Evolutionary conservation across 2,329 filamentous ascomycete genomes (phyloP), one percentile per base, ranked within the genome.

Genomic region (Monosporascus sp.): DNA sequence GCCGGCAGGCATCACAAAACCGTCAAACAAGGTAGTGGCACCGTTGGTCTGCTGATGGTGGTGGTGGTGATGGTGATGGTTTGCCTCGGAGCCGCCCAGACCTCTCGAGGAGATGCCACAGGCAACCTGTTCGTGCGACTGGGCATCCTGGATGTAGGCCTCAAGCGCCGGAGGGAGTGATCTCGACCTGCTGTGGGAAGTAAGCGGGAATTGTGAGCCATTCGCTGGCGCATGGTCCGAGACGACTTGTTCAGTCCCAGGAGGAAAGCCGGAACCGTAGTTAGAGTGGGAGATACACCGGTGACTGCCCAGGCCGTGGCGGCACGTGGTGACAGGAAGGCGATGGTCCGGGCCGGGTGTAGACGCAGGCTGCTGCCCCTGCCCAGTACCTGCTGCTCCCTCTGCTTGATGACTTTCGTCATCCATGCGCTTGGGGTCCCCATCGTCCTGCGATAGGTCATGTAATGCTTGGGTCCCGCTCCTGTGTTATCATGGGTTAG

Each of bases 81-180:
- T 43, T n/a, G 18, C 20, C 22, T 8, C 39, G 5, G n/a, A 20
- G 22, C 11, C 9, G 5, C 11, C 39, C 2, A 20, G 8, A 9
- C 20, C 39, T 14, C 39, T 20, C 22, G 22, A 11, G 14, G 14
- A 5, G 22, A 48, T 22, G 37, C 43, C 17, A 18, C 17, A 47
- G 24, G 53, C 50, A 24, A 53, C 22, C 6, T 25, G 14, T 24
- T 55, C 51, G 17, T 55, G 44, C 6, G 37, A 27, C 35, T 53
- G 47, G 11, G n/a, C 9, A 4, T 51, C 53, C 5, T 50, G 18
- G 15, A 52, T 35, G 37, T 53, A 55, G 6, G 24, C 37, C 24
- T 50, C 31, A n/a, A 55, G 24, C 6, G 54, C 43, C 9, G 44
- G 44, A 7, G 54, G 48, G 14, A 41, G 15, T 15, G 39, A 49